Percentiles rank a stretch among this genome's conserved stretches.
Evolutionary conservation across 495 filamentous ascomycete genomes (phyloP).

Genomic region (Neurospora terricola): DNA sequence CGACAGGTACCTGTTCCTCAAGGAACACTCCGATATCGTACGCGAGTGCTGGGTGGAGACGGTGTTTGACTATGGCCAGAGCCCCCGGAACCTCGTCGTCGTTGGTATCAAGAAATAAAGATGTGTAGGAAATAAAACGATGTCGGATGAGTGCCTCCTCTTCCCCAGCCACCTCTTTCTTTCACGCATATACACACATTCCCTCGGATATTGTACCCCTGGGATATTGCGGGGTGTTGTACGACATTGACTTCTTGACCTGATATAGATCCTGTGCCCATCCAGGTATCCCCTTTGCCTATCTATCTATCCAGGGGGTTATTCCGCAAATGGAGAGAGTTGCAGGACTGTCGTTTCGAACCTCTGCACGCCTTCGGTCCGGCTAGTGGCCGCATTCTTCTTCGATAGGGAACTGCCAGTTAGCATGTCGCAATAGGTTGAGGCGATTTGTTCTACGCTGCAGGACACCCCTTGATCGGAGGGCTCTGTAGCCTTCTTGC

Average conservation of each 20-base stretch:
- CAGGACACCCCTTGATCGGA: not conserved
- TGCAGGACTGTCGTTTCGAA: not conserved
- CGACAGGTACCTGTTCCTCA: constrained; percentile 84
- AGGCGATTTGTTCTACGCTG: not conserved
- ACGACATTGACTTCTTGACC: not conserved
- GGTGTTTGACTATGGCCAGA: constrained; percentile 83
- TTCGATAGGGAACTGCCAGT: not conserved
- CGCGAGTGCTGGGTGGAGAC: constrained; percentile 80
- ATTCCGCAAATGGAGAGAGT: not conserved
- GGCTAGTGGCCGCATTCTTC: not conserved
- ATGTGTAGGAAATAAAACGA: not conserved
- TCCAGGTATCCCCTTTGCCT: not conserved
- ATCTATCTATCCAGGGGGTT: not conserved
- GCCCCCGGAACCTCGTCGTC: constrained; percentile 80
- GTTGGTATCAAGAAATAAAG: constrained; percentile 70
- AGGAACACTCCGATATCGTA: constrained; percentile 58
- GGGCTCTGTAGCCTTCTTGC: not conserved
- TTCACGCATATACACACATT: not conserved
- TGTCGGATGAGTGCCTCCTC: not conserved
- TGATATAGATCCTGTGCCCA: not conserved
- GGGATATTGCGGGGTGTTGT: not conserved
- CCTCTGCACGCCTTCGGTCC: not conserved
- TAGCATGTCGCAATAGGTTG: not conserved
- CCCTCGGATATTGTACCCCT: not conserved
- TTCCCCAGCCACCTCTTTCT: not conserved